Base-by-base conservation (phyloP, 176 grass and related monocot species). In the Juncus inflexus region DNA sequence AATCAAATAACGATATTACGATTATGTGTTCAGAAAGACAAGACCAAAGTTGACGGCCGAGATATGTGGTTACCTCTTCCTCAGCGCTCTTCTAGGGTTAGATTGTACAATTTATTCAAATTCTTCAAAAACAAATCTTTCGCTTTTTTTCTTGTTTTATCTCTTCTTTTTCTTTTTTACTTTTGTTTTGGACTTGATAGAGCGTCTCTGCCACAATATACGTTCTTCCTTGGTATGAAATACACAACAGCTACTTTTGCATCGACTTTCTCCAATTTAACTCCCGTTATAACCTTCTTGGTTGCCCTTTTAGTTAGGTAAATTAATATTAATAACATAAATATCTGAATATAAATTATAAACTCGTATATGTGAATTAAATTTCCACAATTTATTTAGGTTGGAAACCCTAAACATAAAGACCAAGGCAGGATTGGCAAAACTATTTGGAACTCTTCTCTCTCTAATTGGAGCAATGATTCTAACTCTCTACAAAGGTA, bases 81-180 rank as follows among this genome's bases (percentile, higher is more conserved):
- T 95, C 37, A 90, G 90, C 52, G 86, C 86, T n/a, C 9, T 90
- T 50, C 63, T 95, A 1, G 90, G 90, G 90, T 86, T 56, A 39
- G 35, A 53, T 52, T 16, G 6, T 15, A 53, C 37, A 52, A 12
- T 3, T 53, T 51, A 5, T 54, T 58, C 7, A 55, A 58, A 12
- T 42, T 41, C 43, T 28, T 47, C 43, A 9, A 47, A 47, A 47
- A 50, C 13, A 37, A 42, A 36, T 6, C 39, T 19, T 39, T 39
- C 9, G 35, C 39, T 37, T 37, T 37, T 37, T 37, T 38, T 61
- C 39, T 38, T 39, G 12, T 9, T 60, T 60, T 52, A 52, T 7
- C 9, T 8, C 49, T 52, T 52, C 1, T 52, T 8, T 7, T 52
- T 8, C 49, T 52, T 8, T 8, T 52, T 52, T 52, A 52, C 49